Evolutionary conservation across 805 yeast genomes (phyloP).

Genomic region (Schizosaccharomyces lindneri): DNA sequence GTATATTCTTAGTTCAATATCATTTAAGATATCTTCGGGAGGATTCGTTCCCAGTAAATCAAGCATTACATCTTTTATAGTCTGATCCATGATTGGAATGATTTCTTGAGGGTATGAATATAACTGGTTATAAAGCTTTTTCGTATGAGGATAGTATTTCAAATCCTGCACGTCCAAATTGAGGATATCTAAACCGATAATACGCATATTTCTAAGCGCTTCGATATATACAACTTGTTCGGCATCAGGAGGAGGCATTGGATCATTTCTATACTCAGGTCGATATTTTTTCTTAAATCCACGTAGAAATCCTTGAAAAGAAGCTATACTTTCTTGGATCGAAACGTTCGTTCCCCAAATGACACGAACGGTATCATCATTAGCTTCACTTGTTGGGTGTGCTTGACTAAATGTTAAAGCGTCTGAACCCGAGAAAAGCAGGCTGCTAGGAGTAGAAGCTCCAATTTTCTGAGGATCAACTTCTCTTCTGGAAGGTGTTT

Average conservation of each 20-base stretch:
- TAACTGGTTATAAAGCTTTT: slow-evolving; percentile 60
- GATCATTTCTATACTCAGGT: slow-evolving; percentile 13
- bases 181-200: slow-evolving; percentile 54
- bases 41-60: slow-evolving; percentile 28
- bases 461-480: not conserved
- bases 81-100: slow-evolving; percentile 92
- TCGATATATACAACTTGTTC: slow-evolving; percentile 52
- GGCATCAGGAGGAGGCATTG: slow-evolving; percentile 27
- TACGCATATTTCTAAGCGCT: slow-evolving; percentile 47
- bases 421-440: slow-evolving; percentile 4
- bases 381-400: slow-evolving; percentile 2
- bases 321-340: slow-evolving; percentile 60
- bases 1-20: slow-evolving; percentile 21
- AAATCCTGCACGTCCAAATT: slow-evolving; percentile 67
- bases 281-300: slow-evolving; percentile 60
- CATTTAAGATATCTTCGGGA: slow-evolving; percentile 8
- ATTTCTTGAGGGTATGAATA: slow-evolving; percentile 90
- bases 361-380: slow-evolving; percentile 18
- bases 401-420: slow-evolving; percentile 4
- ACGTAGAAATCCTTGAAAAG: slow-evolving; percentile 62
- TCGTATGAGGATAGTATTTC: slow-evolving; percentile 47
- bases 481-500: slow-evolving; percentile 22
- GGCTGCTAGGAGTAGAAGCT: not conserved
- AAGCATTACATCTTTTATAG: slow-evolving; percentile 71
- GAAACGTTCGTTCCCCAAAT: slow-evolving; percentile 98